Percentiles rank a stretch among this genome's conserved stretches.
Evolutionary conservation across 768 basidiomycete genomes (phyloP).

Genomic region (Leccinum incarnatum): DNA sequence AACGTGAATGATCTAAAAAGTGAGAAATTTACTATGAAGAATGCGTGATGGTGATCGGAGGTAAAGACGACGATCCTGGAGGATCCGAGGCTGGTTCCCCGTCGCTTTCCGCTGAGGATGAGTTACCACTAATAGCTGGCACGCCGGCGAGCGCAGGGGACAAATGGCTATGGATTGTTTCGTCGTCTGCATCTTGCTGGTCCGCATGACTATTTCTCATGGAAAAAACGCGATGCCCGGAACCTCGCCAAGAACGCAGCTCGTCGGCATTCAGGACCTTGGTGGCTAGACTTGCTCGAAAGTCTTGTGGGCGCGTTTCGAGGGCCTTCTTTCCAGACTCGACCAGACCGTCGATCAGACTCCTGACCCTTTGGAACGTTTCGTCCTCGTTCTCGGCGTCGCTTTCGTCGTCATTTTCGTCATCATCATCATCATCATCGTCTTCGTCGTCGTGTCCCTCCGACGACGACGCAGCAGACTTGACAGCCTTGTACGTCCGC

Average conservation of each 20-base stretch:
- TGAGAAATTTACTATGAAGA: conserved; percentile 29
- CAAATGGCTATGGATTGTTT: conserved; percentile 22
- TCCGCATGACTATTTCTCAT: conserved; percentile 11
- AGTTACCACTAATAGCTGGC: conserved; percentile 12
- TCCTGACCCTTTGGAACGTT: conserved; percentile 58
- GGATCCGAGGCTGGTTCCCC: conserved; percentile 21
- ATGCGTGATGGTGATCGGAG: conserved; percentile 46
- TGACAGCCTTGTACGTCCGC: conserved; percentile 52
- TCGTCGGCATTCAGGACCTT: conserved; percentile 78
- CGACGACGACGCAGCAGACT: conserved; percentile 40
- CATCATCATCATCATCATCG: conserved; percentile 36
- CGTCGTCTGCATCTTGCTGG: conserved; percentile 29
- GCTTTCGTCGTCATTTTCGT: conserved; percentile 40
- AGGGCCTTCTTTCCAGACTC: conserved; percentile 59
- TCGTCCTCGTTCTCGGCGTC: conserved; percentile 41
- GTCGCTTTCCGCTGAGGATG: conserved; percentile 28
- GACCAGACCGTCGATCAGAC: conserved; percentile 62
- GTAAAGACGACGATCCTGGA: conserved; percentile 21
- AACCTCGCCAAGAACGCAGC: conserved; percentile 56
- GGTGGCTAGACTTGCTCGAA: conserved; percentile 45
- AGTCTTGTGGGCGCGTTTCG: conserved; percentile 54
- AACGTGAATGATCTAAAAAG: conserved; percentile 22
- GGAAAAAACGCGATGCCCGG: conserved; percentile 24
- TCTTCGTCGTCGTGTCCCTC: conserved; percentile 35
- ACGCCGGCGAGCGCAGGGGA: conserved; percentile 21